Evolutionary conservation across 2,329 filamentous ascomycete species (phyloP).

Genomic region (Alternaria dauci): DNA sequence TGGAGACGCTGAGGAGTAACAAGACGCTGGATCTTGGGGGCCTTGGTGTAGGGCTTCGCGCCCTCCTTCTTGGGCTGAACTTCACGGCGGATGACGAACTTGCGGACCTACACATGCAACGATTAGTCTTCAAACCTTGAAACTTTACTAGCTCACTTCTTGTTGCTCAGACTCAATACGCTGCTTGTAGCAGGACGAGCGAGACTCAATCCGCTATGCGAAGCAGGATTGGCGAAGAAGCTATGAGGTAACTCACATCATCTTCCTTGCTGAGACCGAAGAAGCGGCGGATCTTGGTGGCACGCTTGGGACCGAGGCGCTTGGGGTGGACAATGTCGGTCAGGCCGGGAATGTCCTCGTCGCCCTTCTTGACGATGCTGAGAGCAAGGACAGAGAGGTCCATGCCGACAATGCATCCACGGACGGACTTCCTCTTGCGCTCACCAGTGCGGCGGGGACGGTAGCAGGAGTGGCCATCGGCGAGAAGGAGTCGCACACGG

Average conservation of each 20-base stretch:
- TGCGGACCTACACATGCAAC: slow-evolving; percentile 77
- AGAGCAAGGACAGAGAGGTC: slow-evolving; percentile 96
- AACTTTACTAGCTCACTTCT: slow-evolving; percentile 20
- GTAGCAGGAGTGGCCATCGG: slow-evolving; percentile 99
- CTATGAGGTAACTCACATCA: slow-evolving; percentile 83
- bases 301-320: slow-evolving; percentile 98
- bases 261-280: slow-evolving; percentile 99
- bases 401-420: slow-evolving; percentile 97
- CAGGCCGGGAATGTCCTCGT: slow-evolving; percentile 89
- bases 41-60: slow-evolving; percentile 99
- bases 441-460: slow-evolving; percentile 96
- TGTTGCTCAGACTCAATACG: slow-evolving; percentile 60
- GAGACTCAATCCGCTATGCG: slow-evolving; percentile 61
- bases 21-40: slow-evolving; percentile 99
- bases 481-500: slow-evolving; percentile 96
- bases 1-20: slow-evolving; percentile 99
- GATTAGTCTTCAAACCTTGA: slow-evolving; percentile 28
- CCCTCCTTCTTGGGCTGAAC: slow-evolving; percentile 95
- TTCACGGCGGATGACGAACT: slow-evolving; percentile 99
- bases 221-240: slow-evolving; percentile 71
- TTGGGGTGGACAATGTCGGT: slow-evolving; percentile 99
- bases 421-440: slow-evolving; percentile 99
- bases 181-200: slow-evolving; percentile 58
- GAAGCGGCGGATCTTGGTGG: slow-evolving; percentile 99
- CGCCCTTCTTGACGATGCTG: slow-evolving; percentile 97